phyloP scores from a whole-genome alignment of 139 green algal species.

The Closterium sp. region DNA sequence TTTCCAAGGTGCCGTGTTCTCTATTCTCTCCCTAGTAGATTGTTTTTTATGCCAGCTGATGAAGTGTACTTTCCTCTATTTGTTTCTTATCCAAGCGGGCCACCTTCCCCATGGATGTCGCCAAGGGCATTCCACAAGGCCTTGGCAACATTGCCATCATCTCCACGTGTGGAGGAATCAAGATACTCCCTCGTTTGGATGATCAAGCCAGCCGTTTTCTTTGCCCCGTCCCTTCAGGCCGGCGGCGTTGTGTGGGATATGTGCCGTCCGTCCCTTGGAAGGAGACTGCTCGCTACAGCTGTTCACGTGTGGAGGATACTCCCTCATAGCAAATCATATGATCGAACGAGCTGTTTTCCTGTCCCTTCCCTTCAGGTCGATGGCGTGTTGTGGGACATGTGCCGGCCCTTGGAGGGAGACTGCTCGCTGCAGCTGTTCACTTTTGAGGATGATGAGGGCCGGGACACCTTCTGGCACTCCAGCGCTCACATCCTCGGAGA shows the following conservation, averaged over 20 bases:
- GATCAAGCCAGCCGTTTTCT: too few species aligned
- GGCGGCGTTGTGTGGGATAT: conserved; percentile 88
- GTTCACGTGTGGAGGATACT: conserved; percentile 56
- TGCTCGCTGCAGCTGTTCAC: conserved; percentile 80
- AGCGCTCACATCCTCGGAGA: conserved; percentile 89
- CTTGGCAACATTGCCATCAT: conserved; percentile 87
- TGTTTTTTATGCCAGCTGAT: too few species aligned
- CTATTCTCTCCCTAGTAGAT: too few species aligned
- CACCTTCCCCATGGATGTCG: conserved; percentile 91
- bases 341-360: too few species aligned
- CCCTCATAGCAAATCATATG: too few species aligned
- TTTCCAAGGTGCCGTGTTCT: conserved; percentile 74
- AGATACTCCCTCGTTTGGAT: too few species aligned
- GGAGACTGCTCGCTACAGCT: conserved; percentile 82
- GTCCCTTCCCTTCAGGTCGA: conserved; percentile 54
- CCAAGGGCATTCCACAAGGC: conserved; percentile 76
- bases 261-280: conserved; percentile 77
- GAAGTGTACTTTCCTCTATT: too few species aligned
- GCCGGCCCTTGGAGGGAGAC: conserved; percentile 79
- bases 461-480: conserved; percentile 95
- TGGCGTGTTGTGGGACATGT: conserved; percentile 83
- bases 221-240: too few species aligned
- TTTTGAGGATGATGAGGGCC: conserved; percentile 83
- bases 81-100: too few species aligned
- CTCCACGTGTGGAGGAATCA: conserved; percentile 66